Conservation (phyloP, 2,329 filamentous ascomycete species). For the Zymoseptoria tritici region DNA sequence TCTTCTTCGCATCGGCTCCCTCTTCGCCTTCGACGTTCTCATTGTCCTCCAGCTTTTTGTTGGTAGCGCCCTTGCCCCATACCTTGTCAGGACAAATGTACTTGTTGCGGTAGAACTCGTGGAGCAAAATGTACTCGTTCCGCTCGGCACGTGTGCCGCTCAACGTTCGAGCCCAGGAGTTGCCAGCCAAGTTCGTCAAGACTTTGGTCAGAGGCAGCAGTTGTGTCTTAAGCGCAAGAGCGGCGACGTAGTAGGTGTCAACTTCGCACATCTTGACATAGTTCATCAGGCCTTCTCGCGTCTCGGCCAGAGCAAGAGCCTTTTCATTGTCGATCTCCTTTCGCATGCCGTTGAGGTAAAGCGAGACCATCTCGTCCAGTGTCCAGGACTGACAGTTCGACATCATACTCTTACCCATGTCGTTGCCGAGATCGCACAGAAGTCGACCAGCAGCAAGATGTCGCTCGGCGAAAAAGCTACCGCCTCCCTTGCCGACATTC, state of each 20-base stretch:
- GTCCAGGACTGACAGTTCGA: slow-evolving; percentile 97
- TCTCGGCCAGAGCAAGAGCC: slow-evolving; percentile 71
- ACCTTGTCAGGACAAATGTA: slow-evolving; percentile 98
- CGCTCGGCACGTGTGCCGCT: slow-evolving; percentile 94
- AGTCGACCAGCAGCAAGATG: slow-evolving; percentile 82
- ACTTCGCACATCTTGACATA: slow-evolving; percentile 91
- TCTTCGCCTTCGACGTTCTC: slow-evolving; percentile 60
- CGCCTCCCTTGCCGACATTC: slow-evolving; percentile 75
- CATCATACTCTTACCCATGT: slow-evolving; percentile 96
- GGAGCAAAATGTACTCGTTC: slow-evolving; percentile 97
- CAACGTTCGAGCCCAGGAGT: slow-evolving; percentile 94
- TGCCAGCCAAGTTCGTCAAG: slow-evolving; percentile 90
- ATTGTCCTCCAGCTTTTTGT: slow-evolving; percentile 67
- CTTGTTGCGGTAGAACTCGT: slow-evolving; percentile 93
- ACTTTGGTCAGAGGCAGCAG: slow-evolving; percentile 92
- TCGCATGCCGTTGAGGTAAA: slow-evolving; percentile 70
- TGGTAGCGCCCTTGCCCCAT: slow-evolving; percentile 55
- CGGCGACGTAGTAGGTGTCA: slow-evolving; percentile 92
- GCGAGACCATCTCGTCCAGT: slow-evolving; percentile 91
- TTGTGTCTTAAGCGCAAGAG: slow-evolving; percentile 79
- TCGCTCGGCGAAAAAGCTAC: slow-evolving; percentile 87
- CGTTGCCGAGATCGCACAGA: slow-evolving; percentile 89
- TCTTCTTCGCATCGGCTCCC: slow-evolving; percentile 74
- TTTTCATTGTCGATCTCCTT: slow-evolving; percentile 83
- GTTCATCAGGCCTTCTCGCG: slow-evolving; percentile 80